A percentile compares a stretch with the other conserved stretches of the same genome.
These are phyloP conservation scores for Voacanga thouarsii DNA, from an alignment of 257 asterid genomes.

Conservation along the genomic window DNA sequence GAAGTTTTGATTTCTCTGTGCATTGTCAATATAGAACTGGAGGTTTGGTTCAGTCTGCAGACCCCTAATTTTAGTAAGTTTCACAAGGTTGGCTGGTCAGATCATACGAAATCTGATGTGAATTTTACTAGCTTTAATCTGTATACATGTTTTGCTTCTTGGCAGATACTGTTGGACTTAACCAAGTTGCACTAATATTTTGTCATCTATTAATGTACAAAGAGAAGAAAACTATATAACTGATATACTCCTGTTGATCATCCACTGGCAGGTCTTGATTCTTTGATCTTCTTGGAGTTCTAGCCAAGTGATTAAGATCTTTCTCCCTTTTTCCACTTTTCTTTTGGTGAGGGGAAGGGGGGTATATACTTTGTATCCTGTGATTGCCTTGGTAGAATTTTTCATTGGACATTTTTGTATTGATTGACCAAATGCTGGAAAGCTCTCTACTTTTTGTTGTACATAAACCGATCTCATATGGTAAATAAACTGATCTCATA, in stretches of 20 bases:
- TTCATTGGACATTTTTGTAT: neutral
- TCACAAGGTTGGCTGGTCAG: neutral
- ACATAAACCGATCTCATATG: too few relatives aligned
- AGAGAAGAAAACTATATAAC: neutral
- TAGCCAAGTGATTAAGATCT: neutral
- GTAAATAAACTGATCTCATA: neutral
- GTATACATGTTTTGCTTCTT: too few relatives aligned
- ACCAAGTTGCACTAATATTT: neutral
- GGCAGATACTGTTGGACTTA: neutral
- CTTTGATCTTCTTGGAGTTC: neutral
- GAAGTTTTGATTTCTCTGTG: neutral
- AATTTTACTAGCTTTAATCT: neutral
- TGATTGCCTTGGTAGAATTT: neutral
- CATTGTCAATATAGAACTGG: neutral
- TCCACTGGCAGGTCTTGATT: neutral
- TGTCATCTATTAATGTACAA: neutral
- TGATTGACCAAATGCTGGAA: neutral
- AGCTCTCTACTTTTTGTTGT: neutral
- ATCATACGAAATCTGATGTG: neutral
- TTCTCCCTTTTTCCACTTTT: neutral
- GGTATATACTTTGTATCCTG: neutral
- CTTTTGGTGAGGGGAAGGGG: too few relatives aligned
- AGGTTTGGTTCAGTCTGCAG: neutral
- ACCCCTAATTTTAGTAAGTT: too few relatives aligned
- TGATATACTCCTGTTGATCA: neutral